A percentile compares a stretch with the other conserved stretches of the same genome.
Evolutionary conservation across 225 moss, liverwort and hornwort species (phyloP).

Genomic region (Marchantia polymorpha): DNA sequence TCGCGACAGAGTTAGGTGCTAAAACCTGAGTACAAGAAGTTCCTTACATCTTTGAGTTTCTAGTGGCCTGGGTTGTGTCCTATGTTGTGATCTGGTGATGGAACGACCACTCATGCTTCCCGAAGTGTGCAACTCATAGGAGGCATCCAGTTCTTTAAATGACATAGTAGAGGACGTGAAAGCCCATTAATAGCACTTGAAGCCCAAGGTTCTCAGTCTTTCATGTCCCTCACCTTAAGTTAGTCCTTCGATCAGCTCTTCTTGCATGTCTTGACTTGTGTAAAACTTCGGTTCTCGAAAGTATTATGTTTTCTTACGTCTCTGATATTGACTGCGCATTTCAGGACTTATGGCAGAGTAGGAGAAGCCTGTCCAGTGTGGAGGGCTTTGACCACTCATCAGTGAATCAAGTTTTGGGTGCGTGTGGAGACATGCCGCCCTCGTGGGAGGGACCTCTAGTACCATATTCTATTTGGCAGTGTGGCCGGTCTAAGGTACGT

Average conservation of each 20-base stretch:
- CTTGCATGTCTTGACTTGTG: no score
- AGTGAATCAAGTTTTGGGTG: constrained; percentile 64
- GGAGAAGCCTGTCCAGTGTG: constrained; percentile 50
- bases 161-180: no score
- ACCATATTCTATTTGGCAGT: constrained; percentile 79
- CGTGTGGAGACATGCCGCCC: constrained; percentile 62
- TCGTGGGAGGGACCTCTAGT: constrained; percentile 63
- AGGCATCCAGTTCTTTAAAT: no score
- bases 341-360: constrained; percentile 88
- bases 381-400: constrained; percentile 78
- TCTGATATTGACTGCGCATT: no score
- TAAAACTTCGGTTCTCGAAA: no score
- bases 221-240: no score
- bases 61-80: not conserved
- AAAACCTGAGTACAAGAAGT: not conserved
- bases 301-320: no score
- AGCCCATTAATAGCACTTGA: no score
- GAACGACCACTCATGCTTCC: not conserved
- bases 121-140: not conserved
- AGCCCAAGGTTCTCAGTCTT: no score
- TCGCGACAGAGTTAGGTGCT: not conserved
- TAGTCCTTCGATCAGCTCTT: no score
- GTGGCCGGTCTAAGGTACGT: constrained; percentile 64
- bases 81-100: not conserved
- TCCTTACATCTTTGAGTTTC: not conserved